Percentiles rank a stretch among this genome's conserved stretches.
These are phyloP conservation scores for Phylloporus arenicola DNA, from an alignment of 768 basidiomycete genomes.

Conservation along the genomic window DNA sequence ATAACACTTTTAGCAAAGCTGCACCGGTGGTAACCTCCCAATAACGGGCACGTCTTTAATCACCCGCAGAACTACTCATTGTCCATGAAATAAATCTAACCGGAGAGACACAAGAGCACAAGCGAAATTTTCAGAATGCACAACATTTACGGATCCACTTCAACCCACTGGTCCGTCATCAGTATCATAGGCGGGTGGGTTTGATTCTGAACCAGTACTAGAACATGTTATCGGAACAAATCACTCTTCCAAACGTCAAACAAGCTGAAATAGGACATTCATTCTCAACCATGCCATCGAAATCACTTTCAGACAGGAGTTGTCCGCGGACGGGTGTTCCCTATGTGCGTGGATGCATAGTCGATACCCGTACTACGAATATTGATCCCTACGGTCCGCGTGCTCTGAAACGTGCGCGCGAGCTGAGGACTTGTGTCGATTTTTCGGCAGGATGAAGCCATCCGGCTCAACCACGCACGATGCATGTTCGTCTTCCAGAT, in stretches of 20 bases:
- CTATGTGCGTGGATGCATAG: constrained; percentile 35
- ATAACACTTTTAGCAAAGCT: no score
- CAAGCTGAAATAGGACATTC: neutral
- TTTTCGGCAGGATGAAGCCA: constrained; percentile 18
- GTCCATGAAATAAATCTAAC: no score
- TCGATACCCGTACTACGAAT: constrained; percentile 36
- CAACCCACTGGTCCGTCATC: no score
- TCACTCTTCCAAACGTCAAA: neutral
- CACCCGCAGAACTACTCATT: no score
- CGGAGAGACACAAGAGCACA: no score
- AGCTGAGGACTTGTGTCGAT: neutral
- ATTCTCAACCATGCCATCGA: constrained; percentile 11
- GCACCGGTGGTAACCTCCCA: no score
- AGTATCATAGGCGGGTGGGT: no score
- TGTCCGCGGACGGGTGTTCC: constrained; percentile 34
- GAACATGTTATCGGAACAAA: no score
- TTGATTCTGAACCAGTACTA: no score
- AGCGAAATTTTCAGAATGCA: no score
- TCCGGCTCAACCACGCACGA: constrained; percentile 19
- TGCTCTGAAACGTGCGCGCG: neutral
- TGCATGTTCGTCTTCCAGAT: constrained; percentile 43
- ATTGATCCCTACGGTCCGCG: constrained; percentile 21
- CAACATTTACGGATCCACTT: no score
- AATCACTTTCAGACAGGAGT: constrained; percentile 25
- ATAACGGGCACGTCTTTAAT: no score